Evolutionary conservation across 1,284 basidiomycete genomes (phyloP).

Genomic region (Exobasidium rhododendri): DNA sequence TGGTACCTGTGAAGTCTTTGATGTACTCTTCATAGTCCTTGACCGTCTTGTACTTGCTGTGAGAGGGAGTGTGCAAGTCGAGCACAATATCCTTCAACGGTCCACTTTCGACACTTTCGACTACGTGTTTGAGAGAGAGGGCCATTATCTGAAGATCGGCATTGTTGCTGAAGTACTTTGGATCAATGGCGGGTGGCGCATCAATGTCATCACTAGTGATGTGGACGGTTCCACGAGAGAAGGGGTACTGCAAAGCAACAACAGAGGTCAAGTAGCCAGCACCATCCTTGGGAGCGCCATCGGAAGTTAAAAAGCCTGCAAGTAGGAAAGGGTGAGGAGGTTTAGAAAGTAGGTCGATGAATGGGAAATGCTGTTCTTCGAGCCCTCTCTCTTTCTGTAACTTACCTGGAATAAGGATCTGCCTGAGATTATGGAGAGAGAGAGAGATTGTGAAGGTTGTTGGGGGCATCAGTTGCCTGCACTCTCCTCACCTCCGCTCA

Average conservation of each 20-base stretch:
- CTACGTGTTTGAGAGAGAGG: slow-evolving; percentile 18
- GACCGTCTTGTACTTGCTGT: slow-evolving; percentile 61
- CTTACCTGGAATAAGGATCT: neutral
- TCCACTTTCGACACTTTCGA: slow-evolving; percentile 22
- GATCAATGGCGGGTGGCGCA: neutral
- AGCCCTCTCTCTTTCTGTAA: too few species aligned
- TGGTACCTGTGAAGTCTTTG: slow-evolving; percentile 44
- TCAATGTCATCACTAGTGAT: slow-evolving; percentile 10
- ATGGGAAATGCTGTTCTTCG: neutral
- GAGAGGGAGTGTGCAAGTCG: slow-evolving; percentile 56
- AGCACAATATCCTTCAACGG: slow-evolving; percentile 6
- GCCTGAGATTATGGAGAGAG: too few species aligned
- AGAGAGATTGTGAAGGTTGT: too few species aligned
- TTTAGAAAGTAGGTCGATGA: neutral
- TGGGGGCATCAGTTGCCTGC: too few species aligned
- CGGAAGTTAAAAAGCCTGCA: slow-evolving; percentile 35
- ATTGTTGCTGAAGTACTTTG: slow-evolving; percentile 19
- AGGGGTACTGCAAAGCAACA: slow-evolving; percentile 34
- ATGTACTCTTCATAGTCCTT: slow-evolving; percentile 60
- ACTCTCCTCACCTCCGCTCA: too few species aligned
- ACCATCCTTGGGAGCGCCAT: slow-evolving; percentile 27
- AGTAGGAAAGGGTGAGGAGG: slow-evolving; percentile 31
- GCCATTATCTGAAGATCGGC: slow-evolving; percentile 39
- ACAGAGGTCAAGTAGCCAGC: slow-evolving; percentile 40
- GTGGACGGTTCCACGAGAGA: slow-evolving; percentile 38